These are phyloP conservation scores for Articulospora tetracladia DNA, from an alignment of 495 filamentous ascomycete genomes.

Conservation along the genomic window DNA sequence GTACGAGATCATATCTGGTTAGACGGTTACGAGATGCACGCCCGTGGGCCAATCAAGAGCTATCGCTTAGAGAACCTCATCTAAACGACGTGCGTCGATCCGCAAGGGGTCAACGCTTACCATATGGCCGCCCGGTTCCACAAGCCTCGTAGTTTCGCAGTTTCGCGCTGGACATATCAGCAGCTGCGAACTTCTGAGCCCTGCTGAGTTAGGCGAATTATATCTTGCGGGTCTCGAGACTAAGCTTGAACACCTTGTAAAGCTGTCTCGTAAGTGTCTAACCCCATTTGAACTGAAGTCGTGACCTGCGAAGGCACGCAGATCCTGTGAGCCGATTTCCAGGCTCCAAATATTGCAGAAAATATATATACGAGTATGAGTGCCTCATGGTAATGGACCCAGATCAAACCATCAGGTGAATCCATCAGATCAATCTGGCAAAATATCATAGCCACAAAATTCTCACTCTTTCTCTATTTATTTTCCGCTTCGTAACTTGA, in stretches of 20 bases:
- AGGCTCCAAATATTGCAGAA: conserved; percentile 1
- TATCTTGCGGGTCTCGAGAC: not conserved
- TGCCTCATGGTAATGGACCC: conserved; percentile 6
- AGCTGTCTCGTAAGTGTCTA: conserved; percentile 11
- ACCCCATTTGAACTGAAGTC: conserved; percentile 7
- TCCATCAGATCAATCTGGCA: conserved; percentile 9
- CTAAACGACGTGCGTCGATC: not conserved
- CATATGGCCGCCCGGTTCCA: not conserved
- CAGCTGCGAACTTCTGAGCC: no score
- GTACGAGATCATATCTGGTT: conserved; percentile 9
- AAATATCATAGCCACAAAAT: conserved; percentile 10
- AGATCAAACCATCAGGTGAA: conserved; percentile 7
- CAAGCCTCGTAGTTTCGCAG: no score
- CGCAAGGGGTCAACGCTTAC: not conserved
- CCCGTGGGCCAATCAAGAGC: conserved; percentile 10
- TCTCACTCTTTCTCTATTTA: conserved; percentile 1
- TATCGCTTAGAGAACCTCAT: conserved; percentile 6
- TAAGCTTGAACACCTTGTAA: conserved; percentile 1
- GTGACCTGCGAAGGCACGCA: conserved; percentile 3
- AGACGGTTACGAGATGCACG: conserved; percentile 3
- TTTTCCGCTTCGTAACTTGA: conserved; percentile 5
- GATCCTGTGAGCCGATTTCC: conserved; percentile 9
- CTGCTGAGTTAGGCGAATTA: not conserved
- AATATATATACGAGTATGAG: not conserved
- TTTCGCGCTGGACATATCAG: no score